Evolutionary conservation across 768 basidiomycete genomes (phyloP).

Genomic region (Boletus speciosus): DNA sequence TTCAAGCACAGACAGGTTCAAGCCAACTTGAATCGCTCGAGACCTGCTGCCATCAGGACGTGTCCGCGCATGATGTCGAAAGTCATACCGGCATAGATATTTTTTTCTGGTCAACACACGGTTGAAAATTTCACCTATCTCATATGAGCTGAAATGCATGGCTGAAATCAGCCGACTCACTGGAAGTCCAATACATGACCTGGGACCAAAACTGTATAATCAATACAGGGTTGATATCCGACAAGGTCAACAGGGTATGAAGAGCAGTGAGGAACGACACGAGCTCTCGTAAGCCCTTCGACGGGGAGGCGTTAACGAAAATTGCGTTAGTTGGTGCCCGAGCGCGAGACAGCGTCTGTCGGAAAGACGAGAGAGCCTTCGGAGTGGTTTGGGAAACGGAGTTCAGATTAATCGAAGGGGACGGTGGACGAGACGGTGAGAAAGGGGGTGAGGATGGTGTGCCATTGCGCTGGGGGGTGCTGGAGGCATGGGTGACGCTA

Average conservation of each 20-base stretch:
- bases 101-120: constrained; percentile 88
- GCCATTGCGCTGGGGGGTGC: constrained; percentile 33
- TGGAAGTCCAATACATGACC: constrained; percentile 97
- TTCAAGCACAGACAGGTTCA: constrained; percentile 82
- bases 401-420: constrained; percentile 47
- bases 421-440: constrained; percentile 44
- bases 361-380: constrained; percentile 61
- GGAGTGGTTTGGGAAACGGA: constrained; percentile 45
- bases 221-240: constrained; percentile 87
- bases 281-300: constrained; percentile 52
- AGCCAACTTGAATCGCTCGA: constrained; percentile 81
- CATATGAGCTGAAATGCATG: constrained; percentile 7
- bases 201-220: constrained; percentile 94
- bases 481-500: constrained; percentile 24
- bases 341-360: constrained; percentile 57
- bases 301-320: constrained; percentile 44
- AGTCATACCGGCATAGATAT: constrained; percentile 78
- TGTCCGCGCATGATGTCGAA: background rate
- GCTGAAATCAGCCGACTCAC: constrained; percentile 45
- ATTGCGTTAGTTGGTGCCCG: constrained; percentile 50
- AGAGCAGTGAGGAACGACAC: constrained; percentile 82
- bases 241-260: constrained; percentile 76
- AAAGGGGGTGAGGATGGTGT: constrained; percentile 49
- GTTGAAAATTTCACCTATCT: constrained; percentile 78
- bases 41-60: constrained; percentile 41